Conservation (phyloP, 352 stramenopile species). For the Halophytophthora polymorphica region DNA sequence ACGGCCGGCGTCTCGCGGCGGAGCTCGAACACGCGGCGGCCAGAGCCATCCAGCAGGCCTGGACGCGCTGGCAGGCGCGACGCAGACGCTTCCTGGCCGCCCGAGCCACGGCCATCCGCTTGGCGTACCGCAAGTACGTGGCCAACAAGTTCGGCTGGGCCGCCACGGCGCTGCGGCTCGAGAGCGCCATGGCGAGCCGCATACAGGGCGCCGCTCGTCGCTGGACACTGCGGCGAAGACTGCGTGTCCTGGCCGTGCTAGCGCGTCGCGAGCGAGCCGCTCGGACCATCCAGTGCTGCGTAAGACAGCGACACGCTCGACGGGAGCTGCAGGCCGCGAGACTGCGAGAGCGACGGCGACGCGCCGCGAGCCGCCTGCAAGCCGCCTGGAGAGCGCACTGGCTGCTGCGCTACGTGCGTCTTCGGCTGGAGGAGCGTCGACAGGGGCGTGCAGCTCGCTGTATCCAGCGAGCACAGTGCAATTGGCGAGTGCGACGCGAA, state of each 20-base stretch:
- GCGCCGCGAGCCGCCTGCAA: constrained; percentile 29
- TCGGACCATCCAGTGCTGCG: constrained; percentile 27
- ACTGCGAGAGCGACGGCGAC: constrained; percentile 12
- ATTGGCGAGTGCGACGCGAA: constrained; percentile 14
- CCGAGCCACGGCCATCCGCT: constrained; percentile 32
- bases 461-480: constrained; percentile 26
- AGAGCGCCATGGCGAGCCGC: constrained; percentile 34
- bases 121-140: constrained; percentile 56
- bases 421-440: constrained; percentile 7
- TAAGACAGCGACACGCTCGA: constrained; percentile 14
- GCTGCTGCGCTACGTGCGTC: constrained; percentile 19
- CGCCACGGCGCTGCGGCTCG: constrained; percentile 29
- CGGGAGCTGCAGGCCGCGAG: constrained; percentile 6
- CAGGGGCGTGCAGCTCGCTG: constrained; percentile 8
- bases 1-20: constrained; percentile 3
- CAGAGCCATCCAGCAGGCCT: constrained; percentile 37
- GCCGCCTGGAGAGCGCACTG: constrained; percentile 27
- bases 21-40: constrained; percentile 30
- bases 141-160: constrained; percentile 69
- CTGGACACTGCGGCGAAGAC: constrained; percentile 29
- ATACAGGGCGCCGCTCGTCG: constrained; percentile 30
- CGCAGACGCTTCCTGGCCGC: constrained; percentile 13
- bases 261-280: constrained; percentile 22
- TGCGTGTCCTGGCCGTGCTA: constrained; percentile 9
- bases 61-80: constrained; percentile 29